phyloP scores from a whole-genome alignment of 2,329 filamentous ascomycete genomes.

The Cytospora chrysosperma region DNA sequence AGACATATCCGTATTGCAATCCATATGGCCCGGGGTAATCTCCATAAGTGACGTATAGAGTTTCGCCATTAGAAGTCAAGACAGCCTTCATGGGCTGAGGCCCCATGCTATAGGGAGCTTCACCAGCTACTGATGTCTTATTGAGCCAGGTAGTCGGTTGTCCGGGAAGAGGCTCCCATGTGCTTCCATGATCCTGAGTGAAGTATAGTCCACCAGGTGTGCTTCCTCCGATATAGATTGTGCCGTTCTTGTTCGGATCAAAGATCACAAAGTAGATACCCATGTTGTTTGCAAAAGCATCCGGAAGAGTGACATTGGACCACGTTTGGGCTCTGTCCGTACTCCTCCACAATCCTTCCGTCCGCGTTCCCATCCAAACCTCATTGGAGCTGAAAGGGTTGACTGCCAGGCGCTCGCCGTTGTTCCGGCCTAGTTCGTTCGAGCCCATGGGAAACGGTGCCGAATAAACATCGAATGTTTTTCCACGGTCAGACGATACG shows the following conservation, averaged over 20 bases:
- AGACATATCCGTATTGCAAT: slow-evolving; percentile 13
- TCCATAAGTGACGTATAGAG: slow-evolving; percentile 11
- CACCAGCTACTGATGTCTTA: neutral
- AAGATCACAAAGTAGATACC: slow-evolving; percentile 16
- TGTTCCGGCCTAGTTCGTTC: slow-evolving; percentile 17
- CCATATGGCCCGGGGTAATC: slow-evolving; percentile 13
- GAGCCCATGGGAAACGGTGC: slow-evolving; percentile 14
- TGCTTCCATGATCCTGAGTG: neutral
- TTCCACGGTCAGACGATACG: slow-evolving; percentile 8
- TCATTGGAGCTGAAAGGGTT: slow-evolving; percentile 1
- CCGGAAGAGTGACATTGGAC: slow-evolving; percentile 12
- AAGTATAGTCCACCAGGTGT: slow-evolving; percentile 10
- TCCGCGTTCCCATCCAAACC: slow-evolving; percentile 11
- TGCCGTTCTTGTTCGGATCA: slow-evolving; percentile 6
- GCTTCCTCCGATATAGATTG: slow-evolving; percentile 12
- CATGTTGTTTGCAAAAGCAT: slow-evolving; percentile 15
- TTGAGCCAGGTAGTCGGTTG: slow-evolving; percentile 11
- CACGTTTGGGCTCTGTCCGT: slow-evolving; percentile 8
- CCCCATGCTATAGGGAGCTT: slow-evolving; percentile 3
- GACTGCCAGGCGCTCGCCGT: slow-evolving; percentile 12
- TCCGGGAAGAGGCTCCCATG: neutral
- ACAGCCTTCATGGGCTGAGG: slow-evolving; percentile 17
- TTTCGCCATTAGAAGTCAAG: neutral
- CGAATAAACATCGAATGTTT: neutral
- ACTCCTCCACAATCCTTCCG: slow-evolving; percentile 4